Conservation (phyloP, 176 grass and related monocot species). For the Coix lacrymajobi region DNA sequence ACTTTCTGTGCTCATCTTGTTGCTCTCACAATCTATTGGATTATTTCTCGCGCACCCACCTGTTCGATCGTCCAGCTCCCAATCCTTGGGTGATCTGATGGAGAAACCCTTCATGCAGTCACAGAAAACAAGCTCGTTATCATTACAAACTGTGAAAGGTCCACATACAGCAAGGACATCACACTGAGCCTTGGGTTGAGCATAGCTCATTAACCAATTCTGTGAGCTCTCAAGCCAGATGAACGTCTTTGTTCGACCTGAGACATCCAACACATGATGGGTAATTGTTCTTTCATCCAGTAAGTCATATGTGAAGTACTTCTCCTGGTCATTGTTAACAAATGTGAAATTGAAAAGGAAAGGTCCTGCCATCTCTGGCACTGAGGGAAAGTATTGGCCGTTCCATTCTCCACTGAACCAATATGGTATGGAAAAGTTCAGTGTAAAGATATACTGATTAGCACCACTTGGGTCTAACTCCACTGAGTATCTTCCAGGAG, state of each 20-base stretch:
- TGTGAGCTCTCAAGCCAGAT: conserved; percentile 31
- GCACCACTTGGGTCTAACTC: conserved; percentile 35
- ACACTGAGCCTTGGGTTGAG: conserved; percentile 42
- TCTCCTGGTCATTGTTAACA: conserved; percentile 25
- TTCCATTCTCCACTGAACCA: conserved; percentile 45
- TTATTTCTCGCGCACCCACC: conserved; percentile 47
- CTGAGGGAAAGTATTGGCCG: conserved; percentile 32
- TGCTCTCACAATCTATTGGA: conserved; percentile 34
- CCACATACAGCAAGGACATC: conserved; percentile 45
- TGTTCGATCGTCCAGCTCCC: conserved; percentile 38
- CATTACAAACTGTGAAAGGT: conserved; percentile 48
- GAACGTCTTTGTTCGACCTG: conserved; percentile 16
- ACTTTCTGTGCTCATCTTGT: not conserved
- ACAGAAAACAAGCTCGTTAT: conserved; percentile 25
- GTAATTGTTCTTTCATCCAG: conserved; percentile 11
- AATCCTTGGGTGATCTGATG: conserved; percentile 18
- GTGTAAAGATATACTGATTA: conserved; percentile 24
- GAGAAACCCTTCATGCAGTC: conserved; percentile 53
- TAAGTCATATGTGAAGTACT: conserved; percentile 34
- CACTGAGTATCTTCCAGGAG: conserved; percentile 23
- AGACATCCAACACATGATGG: conserved; percentile 29
- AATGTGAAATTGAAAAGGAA: conserved; percentile 24
- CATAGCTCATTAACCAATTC: conserved; percentile 24
- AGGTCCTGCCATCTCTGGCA: conserved; percentile 23
- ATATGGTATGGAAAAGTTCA: conserved; percentile 27